Evolutionary conservation across 2,329 filamentous ascomycete genomes (phyloP), one percentile per base, ranked within the genome.

Genomic region (Orbilia quercus): DNA sequence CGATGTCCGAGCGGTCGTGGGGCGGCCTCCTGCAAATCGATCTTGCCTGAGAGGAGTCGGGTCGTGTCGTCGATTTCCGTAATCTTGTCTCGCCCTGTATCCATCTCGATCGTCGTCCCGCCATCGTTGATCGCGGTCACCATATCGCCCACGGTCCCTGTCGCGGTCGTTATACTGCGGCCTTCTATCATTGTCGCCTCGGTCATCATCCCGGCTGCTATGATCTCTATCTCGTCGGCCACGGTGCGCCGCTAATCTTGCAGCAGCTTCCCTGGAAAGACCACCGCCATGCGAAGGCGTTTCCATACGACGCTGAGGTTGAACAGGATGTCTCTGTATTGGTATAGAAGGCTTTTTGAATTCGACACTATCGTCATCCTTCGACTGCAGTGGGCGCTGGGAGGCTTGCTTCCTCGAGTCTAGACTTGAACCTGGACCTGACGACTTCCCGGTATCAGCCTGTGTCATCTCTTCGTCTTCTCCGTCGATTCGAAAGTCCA

Each of bases 291-390:
- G 77, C 2, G 75, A 76, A 12, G 77, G 77, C 12, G 77, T 78
- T 51, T 78, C 77, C 63, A 78, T 76, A 20, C 77, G 63, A 14
- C 76, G 75, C 45, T 78, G 77, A 1, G 76, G 74, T 47, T 78
- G 77, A 2, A 77, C 65, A 50, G 77, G 76, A 45, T 78, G 77
- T 12, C 77, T 64, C 11, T 75, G 74, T 45, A 63, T 62, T 7
- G 77, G 77, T 18, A 78, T 44, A 1, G 77, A 76, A 7, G 77
- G 77, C 45, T 78, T 78, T 69, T 77, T 78, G 62, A 78, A 78
- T 42, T 78, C 76, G 14, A 78, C 75, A 42, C 66, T 76, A 40
- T 75, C 76, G 38, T 74, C 77, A 22, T 58, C 60, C 55, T 55
- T 54, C 23, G 53, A 50, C 23, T 57, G 69, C 60, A 60, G 59